Conservation (phyloP, 2,329 filamentous ascomycete species). For the Leptographium wingfieldii region DNA sequence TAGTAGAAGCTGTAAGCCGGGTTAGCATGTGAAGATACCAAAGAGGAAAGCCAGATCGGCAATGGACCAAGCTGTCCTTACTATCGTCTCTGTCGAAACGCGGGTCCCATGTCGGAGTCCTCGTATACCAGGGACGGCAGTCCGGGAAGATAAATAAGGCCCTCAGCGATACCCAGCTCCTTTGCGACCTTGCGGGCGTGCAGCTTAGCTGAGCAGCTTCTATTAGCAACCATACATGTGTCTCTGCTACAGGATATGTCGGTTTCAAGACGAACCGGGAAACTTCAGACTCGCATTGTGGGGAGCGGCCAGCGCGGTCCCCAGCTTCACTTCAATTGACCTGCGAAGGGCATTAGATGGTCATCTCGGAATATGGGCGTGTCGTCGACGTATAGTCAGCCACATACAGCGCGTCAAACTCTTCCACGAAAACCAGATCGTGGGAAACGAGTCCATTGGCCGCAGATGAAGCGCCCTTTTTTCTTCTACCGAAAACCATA, state of each 20-base stretch:
- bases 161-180: constrained; percentile 34
- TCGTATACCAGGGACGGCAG: constrained; percentile 38
- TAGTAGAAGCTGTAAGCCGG: constrained; percentile 40
- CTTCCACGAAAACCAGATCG: constrained; percentile 33
- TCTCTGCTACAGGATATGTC: background rate
- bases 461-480: background rate
- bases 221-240: background rate
- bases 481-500: background rate
- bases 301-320: background rate
- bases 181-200: constrained; percentile 44
- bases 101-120: constrained; percentile 44
- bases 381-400: background rate
- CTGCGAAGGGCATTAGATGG: background rate
- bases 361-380: background rate
- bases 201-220: constrained; percentile 30
- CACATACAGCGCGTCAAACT: constrained; percentile 43
- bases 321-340: constrained; percentile 1
- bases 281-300: background rate
- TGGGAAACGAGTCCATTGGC: constrained; percentile 17
- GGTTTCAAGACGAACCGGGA: background rate
- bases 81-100: constrained; percentile 47
- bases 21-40: background rate
- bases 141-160: constrained; percentile 44
- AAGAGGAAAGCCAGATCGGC: background rate
- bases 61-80: constrained; percentile 19